These are phyloP conservation scores for Termitomyces heimii DNA, from an alignment of 768 basidiomycete genomes.

Conservation along the genomic window DNA sequence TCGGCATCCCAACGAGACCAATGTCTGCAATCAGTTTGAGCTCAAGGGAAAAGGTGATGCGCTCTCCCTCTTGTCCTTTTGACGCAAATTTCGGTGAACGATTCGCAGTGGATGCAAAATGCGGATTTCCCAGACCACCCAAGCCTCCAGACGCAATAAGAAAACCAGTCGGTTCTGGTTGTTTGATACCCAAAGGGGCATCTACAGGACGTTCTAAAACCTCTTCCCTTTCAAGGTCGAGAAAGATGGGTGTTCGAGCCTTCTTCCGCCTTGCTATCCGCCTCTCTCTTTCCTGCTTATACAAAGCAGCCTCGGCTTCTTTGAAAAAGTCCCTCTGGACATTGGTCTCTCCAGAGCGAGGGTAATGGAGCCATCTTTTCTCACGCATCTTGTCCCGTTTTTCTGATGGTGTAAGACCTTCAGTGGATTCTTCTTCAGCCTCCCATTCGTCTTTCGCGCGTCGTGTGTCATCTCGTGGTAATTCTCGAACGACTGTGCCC, in stretches of 20 bases:
- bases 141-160: conserved; percentile 71
- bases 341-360: conserved; percentile 57
- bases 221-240: conserved; percentile 59
- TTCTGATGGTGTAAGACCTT: conserved; percentile 40
- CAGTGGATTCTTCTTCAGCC: conserved; percentile 56
- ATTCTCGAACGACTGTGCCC: conserved; percentile 83
- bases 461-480: conserved; percentile 60
- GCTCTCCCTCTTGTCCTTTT: conserved; percentile 69
- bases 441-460: conserved; percentile 68
- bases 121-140: conserved; percentile 87
- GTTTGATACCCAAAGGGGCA: conserved; percentile 59
- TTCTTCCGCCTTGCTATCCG: conserved; percentile 40
- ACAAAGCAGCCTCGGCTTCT: conserved; percentile 60
- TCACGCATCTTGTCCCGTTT: conserved; percentile 56
- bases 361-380: conserved; percentile 78
- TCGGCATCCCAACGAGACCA: conserved; percentile 95
- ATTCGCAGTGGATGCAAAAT: conserved; percentile 62
- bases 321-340: conserved; percentile 58
- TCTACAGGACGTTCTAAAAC: conserved; percentile 37
- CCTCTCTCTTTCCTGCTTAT: conserved; percentile 56
- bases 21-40: conserved; percentile 92
- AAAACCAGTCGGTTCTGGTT: conserved; percentile 48
- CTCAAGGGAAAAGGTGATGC: conserved; percentile 79
- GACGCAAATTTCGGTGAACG: conserved; percentile 87
- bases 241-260: conserved; percentile 37